Evolutionary conservation across 1,284 basidiomycete species (phyloP), one percentile per base, ranked within the genome.

Genomic region (Volvariella volvacea): DNA sequence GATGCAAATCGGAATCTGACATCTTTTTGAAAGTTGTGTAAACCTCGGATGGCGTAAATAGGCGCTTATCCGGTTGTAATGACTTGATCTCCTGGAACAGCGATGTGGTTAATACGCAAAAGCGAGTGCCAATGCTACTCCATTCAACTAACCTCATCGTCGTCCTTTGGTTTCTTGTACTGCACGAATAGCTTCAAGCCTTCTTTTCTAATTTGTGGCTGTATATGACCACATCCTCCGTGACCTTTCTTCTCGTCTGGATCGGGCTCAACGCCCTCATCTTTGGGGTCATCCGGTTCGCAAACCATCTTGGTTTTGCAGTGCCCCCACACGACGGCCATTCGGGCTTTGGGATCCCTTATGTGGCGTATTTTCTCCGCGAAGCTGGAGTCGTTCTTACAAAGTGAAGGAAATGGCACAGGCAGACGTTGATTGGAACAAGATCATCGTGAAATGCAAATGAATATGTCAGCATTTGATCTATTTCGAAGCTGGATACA

Each of bases 161-260:
- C 93, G 50, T 92, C 88, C 64, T 92, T 93, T 16, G 82, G 71
- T 56, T 89, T 88, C 67, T 95, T 96, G 74, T 95, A 96, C 53
- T 95, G 90, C n/a, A 92, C 80, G 59, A 93, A 95, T 28, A 99
- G 73, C 68, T 98, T 98, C 50, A 99, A 66, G 4, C 92, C 96
- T 63, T 99, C 95, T 65, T 95, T 97, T 52, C 96, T 74, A 56
- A 98, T 83, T 46, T 80, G 73, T 2, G 96, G 96, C 65, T 99
- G 96, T 9, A 78, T 63, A 55, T 93, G 91, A 41, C 96, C 96
- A 66, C 96, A 99, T 28, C 96, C 96, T 31, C 93, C 94, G 53
- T 99, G 96, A 0, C 91, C 89, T 56, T 81, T 85, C 71, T 88
- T 89, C 50, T 85, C 84, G 37, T 86, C 85, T 36, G 65, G 74